These are phyloP conservation scores for Pyropia haitanensis DNA, from an alignment of 23 red algal species.

Conservation along the genomic window DNA sequence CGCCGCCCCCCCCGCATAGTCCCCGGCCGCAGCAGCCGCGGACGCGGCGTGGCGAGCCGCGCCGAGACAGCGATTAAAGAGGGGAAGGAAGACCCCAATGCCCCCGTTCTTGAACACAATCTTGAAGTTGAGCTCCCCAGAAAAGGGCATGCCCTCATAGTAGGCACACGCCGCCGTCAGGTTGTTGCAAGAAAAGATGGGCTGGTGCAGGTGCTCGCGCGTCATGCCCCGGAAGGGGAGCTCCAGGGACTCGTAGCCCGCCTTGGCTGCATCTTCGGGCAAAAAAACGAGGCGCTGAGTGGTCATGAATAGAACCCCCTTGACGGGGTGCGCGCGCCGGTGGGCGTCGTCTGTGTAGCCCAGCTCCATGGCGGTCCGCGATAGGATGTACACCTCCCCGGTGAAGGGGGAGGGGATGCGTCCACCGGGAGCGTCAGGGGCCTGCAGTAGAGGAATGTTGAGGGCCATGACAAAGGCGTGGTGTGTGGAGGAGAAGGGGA, in stretches of 20 bases:
- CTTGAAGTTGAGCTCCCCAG: slow-evolving; percentile 35
- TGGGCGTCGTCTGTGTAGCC: slow-evolving; percentile 10
- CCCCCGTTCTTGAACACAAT: slow-evolving; percentile 60
- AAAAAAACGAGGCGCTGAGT: slow-evolving; percentile 35
- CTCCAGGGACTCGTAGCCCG: slow-evolving; percentile 38
- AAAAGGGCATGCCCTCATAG: slow-evolving; percentile 67
- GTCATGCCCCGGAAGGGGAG: slow-evolving; percentile 60
- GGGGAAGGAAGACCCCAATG: slow-evolving; percentile 52
- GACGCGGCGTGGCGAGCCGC: slow-evolving; percentile 8
- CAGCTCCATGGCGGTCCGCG: slow-evolving; percentile 44
- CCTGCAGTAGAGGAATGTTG: slow-evolving; percentile 27
- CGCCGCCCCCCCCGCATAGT: neutral
- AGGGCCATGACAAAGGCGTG: slow-evolving; percentile 22
- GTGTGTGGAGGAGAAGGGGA: too few species aligned
- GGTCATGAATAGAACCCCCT: slow-evolving; percentile 63
- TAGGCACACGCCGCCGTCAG: slow-evolving; percentile 27
- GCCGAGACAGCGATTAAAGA: slow-evolving; percentile 44
- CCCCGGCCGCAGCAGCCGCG: slow-evolving; percentile 3
- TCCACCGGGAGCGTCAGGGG: slow-evolving; percentile 11
- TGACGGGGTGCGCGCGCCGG: slow-evolving; percentile 21
- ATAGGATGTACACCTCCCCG: slow-evolving; percentile 64
- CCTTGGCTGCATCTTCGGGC: slow-evolving; percentile 10
- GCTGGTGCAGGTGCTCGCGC: slow-evolving; percentile 58
- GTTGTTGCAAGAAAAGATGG: slow-evolving; percentile 61
- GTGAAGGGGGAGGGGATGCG: slow-evolving; percentile 57